Base-by-base conservation (phyloP, 192 early-diverging fungal genomes). In the Mortierella antarctica region DNA sequence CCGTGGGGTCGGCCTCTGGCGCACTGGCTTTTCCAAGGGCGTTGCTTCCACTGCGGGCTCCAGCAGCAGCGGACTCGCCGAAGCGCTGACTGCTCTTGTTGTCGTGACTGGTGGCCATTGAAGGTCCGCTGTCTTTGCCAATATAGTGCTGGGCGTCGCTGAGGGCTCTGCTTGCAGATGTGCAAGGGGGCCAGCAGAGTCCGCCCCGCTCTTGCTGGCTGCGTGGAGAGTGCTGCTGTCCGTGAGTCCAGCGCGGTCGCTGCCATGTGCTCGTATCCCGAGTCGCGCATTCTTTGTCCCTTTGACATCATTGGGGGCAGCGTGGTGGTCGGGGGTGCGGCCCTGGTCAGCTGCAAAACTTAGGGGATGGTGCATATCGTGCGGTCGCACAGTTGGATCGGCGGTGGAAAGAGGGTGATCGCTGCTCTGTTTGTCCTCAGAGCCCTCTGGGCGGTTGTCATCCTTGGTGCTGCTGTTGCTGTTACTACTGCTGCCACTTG, bases 301-400 rank as follows among this genome's bases (percentile, higher is more conserved):
- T 46, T 45, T 20, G 15, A 14, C 11, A 61, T 54, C 31, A 44
- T 65, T 8, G 50, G 50, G n/a, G 50, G 13, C 11, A 51, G 50
- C 11, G 50, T 51, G 50, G 10, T 55, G 7, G 54, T 55, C 54
- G 54, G 15, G 7, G 20, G 10, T 20, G 54, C 7, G 9, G 54
- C 57, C 49, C 18, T 61, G 40, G 47, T 57, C 40, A 53, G 57
- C n/a, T 23, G 14, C 18, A n/a, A 58, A 40, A 13, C 45, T 58
- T 67, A 67, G 67, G 57, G 67, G 57, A 69, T 69, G 67, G 46
- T 48, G 42, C 57, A 59, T 50, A 58, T 50, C 39, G n/a, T 31
- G 31, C 31, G 31, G 31, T 31, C 31, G 31, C 31, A 31, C 31
- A 31, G 50, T 51, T 15, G 50, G 12, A 51, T 12, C 12, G 50